Percentiles rank a stretch among this genome's conserved stretches.
phyloP scores from a whole-genome alignment of 2,329 filamentous ascomycete species.

The Pseudogymnoascus sp. region DNA sequence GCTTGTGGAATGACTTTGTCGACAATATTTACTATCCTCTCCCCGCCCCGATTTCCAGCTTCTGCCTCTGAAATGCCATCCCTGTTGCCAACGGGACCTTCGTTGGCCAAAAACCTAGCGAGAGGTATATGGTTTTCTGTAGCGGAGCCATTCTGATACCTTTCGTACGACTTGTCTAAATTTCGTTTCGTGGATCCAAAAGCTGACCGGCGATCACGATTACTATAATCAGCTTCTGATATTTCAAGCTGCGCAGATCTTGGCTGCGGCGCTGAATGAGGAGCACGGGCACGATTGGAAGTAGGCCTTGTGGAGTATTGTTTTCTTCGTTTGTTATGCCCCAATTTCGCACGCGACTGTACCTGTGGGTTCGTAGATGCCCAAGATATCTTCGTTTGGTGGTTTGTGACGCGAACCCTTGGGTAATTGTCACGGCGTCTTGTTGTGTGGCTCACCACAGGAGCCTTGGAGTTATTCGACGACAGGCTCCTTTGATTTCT shows the following conservation, averaged over 20 bases:
- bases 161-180: constrained; percentile 49
- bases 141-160: constrained; percentile 28
- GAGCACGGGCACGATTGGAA: not conserved
- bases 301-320: not conserved
- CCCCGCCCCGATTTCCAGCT: not conserved
- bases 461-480: not conserved
- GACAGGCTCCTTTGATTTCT: not conserved
- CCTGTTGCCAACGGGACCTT: constrained; percentile 15
- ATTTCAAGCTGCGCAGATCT: constrained; percentile 52
- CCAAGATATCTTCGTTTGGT: constrained; percentile 3
- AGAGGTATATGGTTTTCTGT: constrained; percentile 29
- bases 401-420: not conserved
- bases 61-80: not conserved
- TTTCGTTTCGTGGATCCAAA: constrained; percentile 47
- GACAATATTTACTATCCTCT: not conserved
- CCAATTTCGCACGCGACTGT: not conserved
- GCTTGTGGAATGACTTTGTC: not conserved
- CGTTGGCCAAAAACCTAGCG: constrained; percentile 30
- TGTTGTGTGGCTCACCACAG: not conserved
- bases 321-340: not conserved
- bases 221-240: constrained; percentile 31
- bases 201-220: constrained; percentile 26
- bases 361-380: not conserved
- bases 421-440: not conserved
- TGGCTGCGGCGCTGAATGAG: not conserved